Evolutionary conservation across 306 rosid genomes (phyloP), one percentile per base, ranked within the genome.

Genomic region (Sophora flavescens): DNA sequence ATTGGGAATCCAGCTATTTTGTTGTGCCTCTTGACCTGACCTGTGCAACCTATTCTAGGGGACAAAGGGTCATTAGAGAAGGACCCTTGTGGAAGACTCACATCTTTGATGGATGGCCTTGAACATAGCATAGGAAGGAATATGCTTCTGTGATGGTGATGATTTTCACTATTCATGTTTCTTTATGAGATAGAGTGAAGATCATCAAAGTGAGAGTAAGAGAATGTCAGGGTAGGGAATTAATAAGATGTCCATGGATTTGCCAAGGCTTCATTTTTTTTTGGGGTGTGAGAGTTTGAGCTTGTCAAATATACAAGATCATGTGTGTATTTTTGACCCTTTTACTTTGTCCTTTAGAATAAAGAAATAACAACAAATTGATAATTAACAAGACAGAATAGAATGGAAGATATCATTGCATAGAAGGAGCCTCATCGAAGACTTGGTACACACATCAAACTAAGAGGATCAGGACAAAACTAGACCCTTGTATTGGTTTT

Each of bases 41-140:
- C 98, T 80, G 78, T 87, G 88, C 97, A 93, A 17, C 93, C 78
- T 64, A 90, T 90, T 87, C 81, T 88, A 2, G 98, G 98, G 50
- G 98, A 93, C 52, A 77, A 14, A 68, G 96, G 90, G 41, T 85
- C 91, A 16, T 67, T 66, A 80, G 88, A 82, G 70, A 84, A 70
- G 50, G 86, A 80, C 17, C 51, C 53, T 28, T 54, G 81, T 39
- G 90, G 91, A 84, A 81, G 78, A 16, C 57, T 76, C 61, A 82
- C 93, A 66, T 87, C 91, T 79, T 79, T 87, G 69, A 83, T 81
- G 11, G 89, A 83, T 10, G 90, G 84, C 42, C 84, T 73, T 12
- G 96, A 90, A 78, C 98, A 91, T 16, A 93, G 84, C 89, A 88
- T 90, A 10, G 98, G 98, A 75, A 93, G 28, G 88, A 88, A 91